Evolutionary conservation across 192 early-diverging fungal genomes (phyloP).

Genomic region (Backusella mclennaniae): DNA sequence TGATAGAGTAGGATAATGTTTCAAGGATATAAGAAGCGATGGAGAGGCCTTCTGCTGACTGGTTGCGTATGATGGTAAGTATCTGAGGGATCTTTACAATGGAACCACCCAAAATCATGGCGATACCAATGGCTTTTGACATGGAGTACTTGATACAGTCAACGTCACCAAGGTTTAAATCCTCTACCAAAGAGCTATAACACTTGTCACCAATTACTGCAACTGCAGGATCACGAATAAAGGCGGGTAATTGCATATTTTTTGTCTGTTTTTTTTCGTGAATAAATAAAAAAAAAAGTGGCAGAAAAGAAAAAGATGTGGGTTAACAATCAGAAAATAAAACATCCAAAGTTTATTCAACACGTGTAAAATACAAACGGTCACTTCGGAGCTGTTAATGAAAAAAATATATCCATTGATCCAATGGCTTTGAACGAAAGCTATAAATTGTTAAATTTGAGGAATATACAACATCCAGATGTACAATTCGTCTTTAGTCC

Average conservation of each 20-base stretch:
- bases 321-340: background rate
- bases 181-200: slow-evolving; percentile 69
- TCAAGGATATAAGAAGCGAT: slow-evolving; percentile 80
- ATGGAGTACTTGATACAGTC: slow-evolving; percentile 78
- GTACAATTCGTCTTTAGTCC: no score
- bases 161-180: slow-evolving; percentile 64
- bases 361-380: background rate
- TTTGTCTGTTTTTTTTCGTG: background rate
- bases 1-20: slow-evolving; percentile 73
- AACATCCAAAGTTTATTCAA: background rate
- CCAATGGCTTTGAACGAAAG: background rate
- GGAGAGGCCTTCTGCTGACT: slow-evolving; percentile 78
- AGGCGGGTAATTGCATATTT: slow-evolving; percentile 57
- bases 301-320: background rate
- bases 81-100: slow-evolving; percentile 97
- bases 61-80: slow-evolving; percentile 74
- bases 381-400: background rate
- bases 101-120: slow-evolving; percentile 84
- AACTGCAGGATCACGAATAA: slow-evolving; percentile 61
- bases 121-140: slow-evolving; percentile 89
- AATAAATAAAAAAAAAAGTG: background rate
- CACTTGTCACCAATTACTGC: slow-evolving; percentile 83
- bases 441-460: background rate
- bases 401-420: background rate
- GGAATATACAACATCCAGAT: background rate